Percentiles rank a stretch among this genome's conserved stretches.
These are phyloP conservation scores for Leishmania tropica DNA, from an alignment of 208 protist species.

Conservation along the genomic window DNA sequence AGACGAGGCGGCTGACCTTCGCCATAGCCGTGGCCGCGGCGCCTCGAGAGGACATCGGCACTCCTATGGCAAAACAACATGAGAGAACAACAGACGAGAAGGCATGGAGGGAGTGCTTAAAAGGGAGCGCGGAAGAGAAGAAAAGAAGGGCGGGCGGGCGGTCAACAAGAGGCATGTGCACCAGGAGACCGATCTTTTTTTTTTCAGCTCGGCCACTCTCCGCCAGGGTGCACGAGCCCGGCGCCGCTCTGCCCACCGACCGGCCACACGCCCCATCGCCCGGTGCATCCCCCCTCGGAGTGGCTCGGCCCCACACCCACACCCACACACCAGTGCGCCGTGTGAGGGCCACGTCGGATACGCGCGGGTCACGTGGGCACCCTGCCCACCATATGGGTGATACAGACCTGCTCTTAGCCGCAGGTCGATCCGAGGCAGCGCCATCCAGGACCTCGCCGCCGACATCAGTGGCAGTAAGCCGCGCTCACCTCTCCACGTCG, in stretches of 20 bases:
- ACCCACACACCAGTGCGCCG: background rate
- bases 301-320: background rate
- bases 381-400: background rate
- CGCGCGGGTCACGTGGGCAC: no score
- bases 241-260: no score
- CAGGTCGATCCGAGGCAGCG: background rate
- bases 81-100: background rate
- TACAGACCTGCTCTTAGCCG: background rate
- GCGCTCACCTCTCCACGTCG: background rate
- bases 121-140: background rate
- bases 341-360: background rate
- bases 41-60: conserved; percentile 6
- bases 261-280: background rate
- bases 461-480: background rate
- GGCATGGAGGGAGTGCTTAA: background rate
- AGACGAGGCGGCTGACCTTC: conserved; percentile 39
- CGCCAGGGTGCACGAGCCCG: background rate
- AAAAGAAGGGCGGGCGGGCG: background rate
- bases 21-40: conserved; percentile 6
- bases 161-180: background rate
- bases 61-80: background rate
- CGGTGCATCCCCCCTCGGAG: no score
- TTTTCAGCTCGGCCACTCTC: no score
- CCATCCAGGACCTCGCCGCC: background rate
- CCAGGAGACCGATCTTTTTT: no score